phyloP scores from a whole-genome alignment of 2,329 filamentous ascomycete species.

The Cladophialophora yegresii region DNA sequence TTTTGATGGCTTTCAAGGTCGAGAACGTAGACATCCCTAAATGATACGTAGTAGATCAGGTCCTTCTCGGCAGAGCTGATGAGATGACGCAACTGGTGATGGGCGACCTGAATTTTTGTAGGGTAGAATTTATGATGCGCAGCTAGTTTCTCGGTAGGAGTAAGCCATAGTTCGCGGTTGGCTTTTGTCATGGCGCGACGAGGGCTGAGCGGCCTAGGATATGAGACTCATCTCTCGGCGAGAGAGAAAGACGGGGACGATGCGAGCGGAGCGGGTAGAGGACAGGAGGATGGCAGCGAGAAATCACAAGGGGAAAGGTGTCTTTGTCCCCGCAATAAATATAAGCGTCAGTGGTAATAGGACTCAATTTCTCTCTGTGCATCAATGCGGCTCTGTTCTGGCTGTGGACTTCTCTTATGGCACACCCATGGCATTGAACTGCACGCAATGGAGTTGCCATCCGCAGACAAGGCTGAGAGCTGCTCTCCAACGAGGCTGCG shows the following conservation, averaged over 20 bases:
- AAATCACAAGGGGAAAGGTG: not conserved
- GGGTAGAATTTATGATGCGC: slow-evolving; percentile 61
- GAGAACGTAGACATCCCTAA: slow-evolving; percentile 71
- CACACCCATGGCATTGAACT: not conserved
- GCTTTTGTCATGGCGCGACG: slow-evolving; percentile 31
- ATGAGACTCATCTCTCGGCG: slow-evolving; percentile 24
- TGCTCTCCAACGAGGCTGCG: slow-evolving; percentile 2
- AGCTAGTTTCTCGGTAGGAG: slow-evolving; percentile 25
- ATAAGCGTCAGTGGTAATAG: not conserved
- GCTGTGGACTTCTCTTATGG: not conserved
- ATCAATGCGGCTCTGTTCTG: not conserved
- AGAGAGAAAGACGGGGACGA: slow-evolving; percentile 5
- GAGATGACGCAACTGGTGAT: slow-evolving; percentile 71
- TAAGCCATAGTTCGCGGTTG: slow-evolving; percentile 29
- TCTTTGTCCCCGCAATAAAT: not conserved
- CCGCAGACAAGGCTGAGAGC: not conserved
- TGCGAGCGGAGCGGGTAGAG: not conserved
- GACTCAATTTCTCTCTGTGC: not conserved
- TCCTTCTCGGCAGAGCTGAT: slow-evolving; percentile 78
- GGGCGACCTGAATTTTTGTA: slow-evolving; percentile 65
- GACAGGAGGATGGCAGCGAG: not conserved
- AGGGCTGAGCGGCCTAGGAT: slow-evolving; percentile 13
- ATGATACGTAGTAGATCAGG: slow-evolving; percentile 81
- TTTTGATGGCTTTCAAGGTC: slow-evolving; percentile 65
- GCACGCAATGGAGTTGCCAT: not conserved